Evolutionary conservation across 495 filamentous ascomycete species (phyloP), one percentile per base, ranked within the genome.

Genomic region (Trichoderma reesei): DNA sequence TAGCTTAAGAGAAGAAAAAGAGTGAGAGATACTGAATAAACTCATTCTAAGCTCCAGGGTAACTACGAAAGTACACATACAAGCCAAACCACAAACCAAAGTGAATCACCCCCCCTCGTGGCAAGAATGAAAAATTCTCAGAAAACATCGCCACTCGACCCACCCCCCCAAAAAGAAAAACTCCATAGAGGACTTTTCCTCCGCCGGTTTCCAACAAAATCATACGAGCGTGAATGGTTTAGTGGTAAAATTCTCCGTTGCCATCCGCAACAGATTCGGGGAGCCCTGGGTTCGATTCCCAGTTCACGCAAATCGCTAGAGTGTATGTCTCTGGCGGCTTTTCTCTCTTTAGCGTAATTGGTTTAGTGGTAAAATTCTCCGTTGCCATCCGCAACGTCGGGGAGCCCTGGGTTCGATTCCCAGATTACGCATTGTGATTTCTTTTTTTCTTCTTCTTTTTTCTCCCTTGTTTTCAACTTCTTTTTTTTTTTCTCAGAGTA

Each of bases 361-460:
- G 51, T 56, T 56, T 56, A 56, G 51, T 56, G 51, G 51, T 56
- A 56, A 56, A 56, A 56, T 56, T 56, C 51, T 56, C 51, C 51
- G 51, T 56, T 56, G 51, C 51, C 51, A 56, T 56, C 51, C 51
- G 51, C 51, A 56, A 16, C 51, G 51, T 56, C 51, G 51, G 51
- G 51, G 51, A 56, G 51, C 51, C 51, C 51, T 56, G 51, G 51
- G 51, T 56, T 56, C 51, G 51, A 56, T 56, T 56, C 51, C 51
- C 51, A 56, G 51, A 56, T 56, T 56, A 56, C 51, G 51, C 51
- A 56, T 31, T 56, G 26, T 33, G 31, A 48, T 48, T 48, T 48
- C 44, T 26, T 18, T 48, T 48, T 48, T 10, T 48, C 8, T 7
- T 16, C n/a, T 48, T n/a, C 7, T 44, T 0, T 41, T 20, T 6